phyloP scores from a whole-genome alignment of 1,139 yeast species.

The Debaryomyces psychrophilus region DNA sequence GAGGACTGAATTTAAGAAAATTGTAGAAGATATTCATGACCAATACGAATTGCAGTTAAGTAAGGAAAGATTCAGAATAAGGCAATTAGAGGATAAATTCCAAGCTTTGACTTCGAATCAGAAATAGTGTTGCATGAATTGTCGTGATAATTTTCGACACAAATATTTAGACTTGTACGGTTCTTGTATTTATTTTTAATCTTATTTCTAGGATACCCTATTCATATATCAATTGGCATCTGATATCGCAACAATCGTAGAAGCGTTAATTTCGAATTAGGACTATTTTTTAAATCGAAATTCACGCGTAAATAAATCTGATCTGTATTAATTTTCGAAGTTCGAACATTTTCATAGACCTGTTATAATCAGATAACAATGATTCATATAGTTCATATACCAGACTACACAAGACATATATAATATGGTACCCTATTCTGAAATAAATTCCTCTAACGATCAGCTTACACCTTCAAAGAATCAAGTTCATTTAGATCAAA shows the following conservation, averaged over 20 bases:
- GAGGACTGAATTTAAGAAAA: conserved; percentile 70
- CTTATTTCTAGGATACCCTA: no score
- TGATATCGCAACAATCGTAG: no score
- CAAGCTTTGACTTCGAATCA: conserved; percentile 8
- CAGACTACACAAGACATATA: background rate
- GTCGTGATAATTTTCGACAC: background rate
- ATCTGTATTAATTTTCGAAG: background rate
- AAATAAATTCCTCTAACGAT: background rate
- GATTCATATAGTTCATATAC: background rate
- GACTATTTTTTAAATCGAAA: no score
- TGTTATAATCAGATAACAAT: background rate
- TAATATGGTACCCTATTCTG: background rate
- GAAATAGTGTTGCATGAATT: background rate
- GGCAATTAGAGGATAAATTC: conserved; percentile 47
- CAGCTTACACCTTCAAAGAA: background rate
- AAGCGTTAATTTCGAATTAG: no score
- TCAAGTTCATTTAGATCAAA: background rate
- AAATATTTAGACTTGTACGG: no score
- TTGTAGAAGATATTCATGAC: conserved; percentile 64
- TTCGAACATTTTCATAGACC: background rate
- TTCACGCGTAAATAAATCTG: background rate
- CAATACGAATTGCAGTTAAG: conserved; percentile 62
- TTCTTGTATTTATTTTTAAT: no score
- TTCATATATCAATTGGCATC: no score
- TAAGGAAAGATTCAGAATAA: conserved; percentile 58